Evolutionary conservation across 768 basidiomycete genomes (phyloP), one percentile per base, ranked within the genome.

Genomic region (Termitomyces bulborhizus): DNA sequence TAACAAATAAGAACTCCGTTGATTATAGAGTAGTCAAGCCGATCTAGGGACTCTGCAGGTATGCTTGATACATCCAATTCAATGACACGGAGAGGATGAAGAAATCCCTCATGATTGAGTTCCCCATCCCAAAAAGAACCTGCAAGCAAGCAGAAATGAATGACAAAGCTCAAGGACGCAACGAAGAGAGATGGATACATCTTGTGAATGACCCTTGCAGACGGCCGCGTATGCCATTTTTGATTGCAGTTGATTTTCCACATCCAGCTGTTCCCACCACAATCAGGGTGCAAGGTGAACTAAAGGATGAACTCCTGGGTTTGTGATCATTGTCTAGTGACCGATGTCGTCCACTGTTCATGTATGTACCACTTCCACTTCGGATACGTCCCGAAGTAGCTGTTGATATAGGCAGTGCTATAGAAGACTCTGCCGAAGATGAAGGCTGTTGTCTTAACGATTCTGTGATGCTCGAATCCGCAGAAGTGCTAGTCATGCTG

Each of bases 1-100:
- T 94, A 97, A 65, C 93, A 97, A 26, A 97, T 75, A 51, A 97
- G 79, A 13, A 87, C 82, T 0, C 88, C 96, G 59, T 93, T 86
- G 49, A 92, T 74, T 16, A 68, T 67, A 18, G 86, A 71, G 4
- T 72, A 73, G 29, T 77, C 73, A 6, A 87, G 80, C 77, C 83
- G 64, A 44, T 56, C 54, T 37, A 53, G 44, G 15, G 55, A 45
- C 31, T 59, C 53, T 21, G 42, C 37, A 21, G 52, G 51, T 21
- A 43, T 21, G n/a, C 53, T 44, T 16, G 65, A 73, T 41, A 82
- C 73, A 60, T 83, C 79, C 32, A 82, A 71, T 66, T 85, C 83
- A 54, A 84, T 72, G 31, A 84, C 71, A 59, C 79, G 75, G 24
- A 85, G 67, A 24, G 75, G 70, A 59, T 71, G 73, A 51, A 71